These are phyloP conservation scores for Sambucus nigra DNA, from an alignment of 129 eudicot species.

Conservation along the genomic window DNA sequence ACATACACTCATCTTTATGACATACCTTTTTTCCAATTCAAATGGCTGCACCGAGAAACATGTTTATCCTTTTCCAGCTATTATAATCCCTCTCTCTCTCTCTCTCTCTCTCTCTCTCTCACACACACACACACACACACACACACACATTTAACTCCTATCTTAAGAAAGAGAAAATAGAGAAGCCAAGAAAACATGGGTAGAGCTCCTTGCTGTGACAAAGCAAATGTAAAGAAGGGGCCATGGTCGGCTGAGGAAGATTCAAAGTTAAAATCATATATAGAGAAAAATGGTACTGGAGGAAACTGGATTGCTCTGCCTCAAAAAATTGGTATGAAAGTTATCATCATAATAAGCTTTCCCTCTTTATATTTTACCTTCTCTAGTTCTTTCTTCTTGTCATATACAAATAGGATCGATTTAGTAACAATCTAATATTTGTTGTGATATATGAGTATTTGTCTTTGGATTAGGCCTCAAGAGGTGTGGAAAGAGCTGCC, in stretches of 20 bases:
- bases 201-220: conserved; percentile 70
- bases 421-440: not conserved
- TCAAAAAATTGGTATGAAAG: conserved; percentile 35
- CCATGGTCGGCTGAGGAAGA: conserved; percentile 77
- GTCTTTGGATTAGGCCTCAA: conserved; percentile 43
- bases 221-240: conserved; percentile 63
- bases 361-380: too few species aligned
- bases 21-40: conserved; percentile 21
- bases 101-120: conserved; percentile 16
- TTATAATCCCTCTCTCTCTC: conserved; percentile 28
- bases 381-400: not conserved
- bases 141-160: not conserved
- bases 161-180: not conserved
- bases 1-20: conserved; percentile 29
- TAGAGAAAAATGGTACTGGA: conserved; percentile 50
- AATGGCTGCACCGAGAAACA: conserved; percentile 36
- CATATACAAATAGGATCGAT: not conserved
- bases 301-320: conserved; percentile 77
- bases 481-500: conserved; percentile 90
- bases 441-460: not conserved
- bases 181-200: conserved; percentile 28
- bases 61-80: conserved; percentile 43
- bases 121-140: not conserved
- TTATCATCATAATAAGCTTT: too few species aligned
- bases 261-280: conserved; percentile 46